These are phyloP conservation scores for Auriculariales sp. DNA, from an alignment of 768 basidiomycete genomes.

Conservation along the genomic window DNA sequence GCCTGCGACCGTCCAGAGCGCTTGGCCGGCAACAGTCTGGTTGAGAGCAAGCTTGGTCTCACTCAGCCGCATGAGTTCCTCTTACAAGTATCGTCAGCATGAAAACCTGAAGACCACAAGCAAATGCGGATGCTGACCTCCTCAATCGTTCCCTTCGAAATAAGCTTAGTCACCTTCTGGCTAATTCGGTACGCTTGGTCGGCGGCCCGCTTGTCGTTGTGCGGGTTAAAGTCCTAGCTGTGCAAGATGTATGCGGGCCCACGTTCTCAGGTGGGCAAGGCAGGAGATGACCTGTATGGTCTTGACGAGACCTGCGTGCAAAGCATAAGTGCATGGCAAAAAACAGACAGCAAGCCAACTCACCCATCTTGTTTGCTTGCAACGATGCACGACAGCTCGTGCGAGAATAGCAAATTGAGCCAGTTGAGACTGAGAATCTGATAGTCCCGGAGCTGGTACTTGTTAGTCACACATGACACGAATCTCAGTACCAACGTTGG, in stretches of 20 bases:
- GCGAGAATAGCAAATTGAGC: constrained; percentile 75
- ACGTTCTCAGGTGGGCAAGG: constrained; percentile 72
- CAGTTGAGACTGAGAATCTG: constrained; percentile 96
- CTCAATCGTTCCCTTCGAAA: constrained; percentile 83
- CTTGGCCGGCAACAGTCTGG: constrained; percentile 85
- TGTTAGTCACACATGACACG: no score
- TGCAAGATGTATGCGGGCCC: constrained; percentile 65
- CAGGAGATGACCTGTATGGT: constrained; percentile 98
- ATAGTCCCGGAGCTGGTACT: constrained; percentile 85
- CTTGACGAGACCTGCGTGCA: constrained; percentile 74
- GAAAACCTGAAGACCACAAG: no score
- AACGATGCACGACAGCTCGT: constrained; percentile 79
- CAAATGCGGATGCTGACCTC: no score
- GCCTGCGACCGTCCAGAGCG: no score
- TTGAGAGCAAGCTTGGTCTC: constrained; percentile 84
- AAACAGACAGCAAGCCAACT: no score
- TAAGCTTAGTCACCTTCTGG: constrained; percentile 87
- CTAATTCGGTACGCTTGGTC: constrained; percentile 96
- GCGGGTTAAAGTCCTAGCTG: constrained; percentile 96
- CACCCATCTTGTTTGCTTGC: no score
- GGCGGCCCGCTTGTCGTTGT: constrained; percentile 95
- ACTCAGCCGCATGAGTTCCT: constrained; percentile 85
- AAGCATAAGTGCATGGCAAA: constrained; percentile 6
- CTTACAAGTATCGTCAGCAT: constrained; percentile 26
- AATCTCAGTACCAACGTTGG: no score